These are phyloP conservation scores for Colletotrichum sp. DNA, from an alignment of 2,329 filamentous ascomycete genomes.

Conservation along the genomic window DNA sequence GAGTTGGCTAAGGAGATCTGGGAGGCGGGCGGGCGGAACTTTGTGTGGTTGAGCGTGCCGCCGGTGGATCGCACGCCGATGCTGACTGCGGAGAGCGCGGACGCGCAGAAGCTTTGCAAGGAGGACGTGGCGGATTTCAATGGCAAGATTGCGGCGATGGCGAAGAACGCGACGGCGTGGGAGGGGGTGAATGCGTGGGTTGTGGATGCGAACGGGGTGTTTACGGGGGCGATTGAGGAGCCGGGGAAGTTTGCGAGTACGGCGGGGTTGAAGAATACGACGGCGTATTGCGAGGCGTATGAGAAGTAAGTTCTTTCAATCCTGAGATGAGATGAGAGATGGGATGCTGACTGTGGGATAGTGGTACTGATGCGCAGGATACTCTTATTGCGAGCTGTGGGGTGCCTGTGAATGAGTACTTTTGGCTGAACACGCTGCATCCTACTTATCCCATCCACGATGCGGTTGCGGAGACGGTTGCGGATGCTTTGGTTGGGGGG, in stretches of 20 bases:
- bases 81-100: slow-evolving; percentile 42
- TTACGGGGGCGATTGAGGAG: slow-evolving; percentile 55
- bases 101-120: slow-evolving; percentile 37
- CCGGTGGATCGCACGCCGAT: slow-evolving; percentile 60
- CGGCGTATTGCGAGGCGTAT: slow-evolving; percentile 59
- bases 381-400: slow-evolving; percentile 51
- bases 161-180: slow-evolving; percentile 39
- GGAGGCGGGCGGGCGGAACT: slow-evolving; percentile 58
- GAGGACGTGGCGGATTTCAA: slow-evolving; percentile 59
- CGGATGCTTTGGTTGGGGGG: slow-evolving; percentile 39
- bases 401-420: slow-evolving; percentile 64
- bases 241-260: slow-evolving; percentile 56
- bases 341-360: slow-evolving; percentile 23
- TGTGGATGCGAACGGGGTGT: slow-evolving; percentile 59
- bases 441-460: slow-evolving; percentile 70
- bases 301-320: slow-evolving; percentile 47
- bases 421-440: slow-evolving; percentile 69
- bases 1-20: slow-evolving; percentile 52
- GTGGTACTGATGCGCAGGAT: slow-evolving; percentile 48
- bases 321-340: background rate
- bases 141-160: slow-evolving; percentile 43
- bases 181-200: slow-evolving; percentile 53
- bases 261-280: slow-evolving; percentile 58
- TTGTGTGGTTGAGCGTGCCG: slow-evolving; percentile 64
- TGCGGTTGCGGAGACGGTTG: slow-evolving; percentile 57